These are phyloP conservation scores for Apostasia shenzhenica DNA, from an alignment of 106 monocot species.

Conservation along the genomic window DNA sequence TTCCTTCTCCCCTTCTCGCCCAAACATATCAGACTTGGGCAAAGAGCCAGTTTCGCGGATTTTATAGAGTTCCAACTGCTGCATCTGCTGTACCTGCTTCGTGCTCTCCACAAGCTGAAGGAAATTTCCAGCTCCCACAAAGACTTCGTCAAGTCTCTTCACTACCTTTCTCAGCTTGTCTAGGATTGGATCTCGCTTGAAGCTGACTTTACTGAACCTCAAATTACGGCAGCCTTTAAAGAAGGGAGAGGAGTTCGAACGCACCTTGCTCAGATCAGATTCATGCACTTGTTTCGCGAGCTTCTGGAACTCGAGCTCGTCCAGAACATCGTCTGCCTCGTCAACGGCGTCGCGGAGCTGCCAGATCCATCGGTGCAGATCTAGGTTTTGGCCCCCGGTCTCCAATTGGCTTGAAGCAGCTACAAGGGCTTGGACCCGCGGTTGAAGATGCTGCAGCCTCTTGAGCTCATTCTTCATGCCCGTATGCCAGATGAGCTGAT, in stretches of 20 bases:
- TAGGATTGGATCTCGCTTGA: not conserved
- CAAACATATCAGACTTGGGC: slow-evolving; percentile 8
- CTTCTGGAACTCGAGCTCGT: slow-evolving; percentile 24
- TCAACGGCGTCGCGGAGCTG: slow-evolving; percentile 18
- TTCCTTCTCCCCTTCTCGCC: slow-evolving; percentile 13
- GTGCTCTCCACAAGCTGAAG: not conserved
- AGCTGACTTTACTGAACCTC: not conserved
- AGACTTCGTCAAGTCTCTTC: slow-evolving; percentile 10
- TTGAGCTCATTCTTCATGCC: slow-evolving; percentile 9
- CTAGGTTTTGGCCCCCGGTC: not conserved
- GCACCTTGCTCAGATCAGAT: not conserved
- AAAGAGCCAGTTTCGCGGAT: slow-evolving; percentile 12
- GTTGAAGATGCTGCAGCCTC: slow-evolving; percentile 10
- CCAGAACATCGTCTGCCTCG: slow-evolving; percentile 18
- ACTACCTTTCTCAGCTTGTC: slow-evolving; percentile 8
- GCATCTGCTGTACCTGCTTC: not conserved
- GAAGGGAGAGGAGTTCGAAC: not conserved
- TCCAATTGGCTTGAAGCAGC: not conserved
- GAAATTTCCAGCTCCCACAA: not conserved
- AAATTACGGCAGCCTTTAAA: not conserved
- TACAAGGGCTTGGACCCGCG: slow-evolving; percentile 16
- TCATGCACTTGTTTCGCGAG: slow-evolving; percentile 7
- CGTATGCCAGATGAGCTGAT: not conserved
- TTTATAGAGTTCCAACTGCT: not conserved
- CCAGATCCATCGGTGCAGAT: slow-evolving; percentile 17